Evolutionary conservation across 73 alveolate species (phyloP), one percentile per base, ranked within the genome.

Genomic region (Halteria grandinella): DNA sequence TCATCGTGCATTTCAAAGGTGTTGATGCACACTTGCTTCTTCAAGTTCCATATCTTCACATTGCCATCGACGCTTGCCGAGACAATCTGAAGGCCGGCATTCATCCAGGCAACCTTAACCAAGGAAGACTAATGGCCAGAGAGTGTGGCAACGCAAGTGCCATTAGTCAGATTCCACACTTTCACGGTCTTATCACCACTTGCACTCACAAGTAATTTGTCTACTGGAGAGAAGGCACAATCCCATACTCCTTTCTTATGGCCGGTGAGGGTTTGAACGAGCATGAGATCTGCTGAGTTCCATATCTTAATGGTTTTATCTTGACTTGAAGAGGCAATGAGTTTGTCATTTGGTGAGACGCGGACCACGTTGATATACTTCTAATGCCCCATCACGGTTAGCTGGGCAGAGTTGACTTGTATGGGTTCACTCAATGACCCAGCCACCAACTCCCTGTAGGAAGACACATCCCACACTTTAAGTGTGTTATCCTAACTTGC

Each of bases 171-270:
- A 79, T 94, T 89, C 99, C 99, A 97, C 27, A 95, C 40, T 66
- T 93, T 93, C 21, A 97, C 81, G 0, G 96, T 62, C 71, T 81
- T 89, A 75, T 97, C 99, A 11, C 98, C 95, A 37, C 96, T 71
- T 20, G 97, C 95, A 41, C 98, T 92, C n/a, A 97, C 98, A 18
- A 97, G 81, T 27, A 95, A 52, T 84, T 93, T 94, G 33, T 96
- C 99, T 36, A 86, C 81, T 5, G 99, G 99, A 44, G 97, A 89
- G 58, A 95, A 95, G 33, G 86, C 85, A 15, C 95, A 73, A 79
- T 97, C 99, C 96, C 99, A 95, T 4, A 97, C 92, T 15, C 98
- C 98, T 83, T 97, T 89, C 86, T 96, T 96, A 75, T 96, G 99
- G 6, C 99, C 99, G 33, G 74, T 55, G 43, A 96, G 79, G 2